These are phyloP conservation scores for Sporothrix variecibatus DNA, from an alignment of 2,329 filamentous ascomycete genomes.

Conservation along the genomic window DNA sequence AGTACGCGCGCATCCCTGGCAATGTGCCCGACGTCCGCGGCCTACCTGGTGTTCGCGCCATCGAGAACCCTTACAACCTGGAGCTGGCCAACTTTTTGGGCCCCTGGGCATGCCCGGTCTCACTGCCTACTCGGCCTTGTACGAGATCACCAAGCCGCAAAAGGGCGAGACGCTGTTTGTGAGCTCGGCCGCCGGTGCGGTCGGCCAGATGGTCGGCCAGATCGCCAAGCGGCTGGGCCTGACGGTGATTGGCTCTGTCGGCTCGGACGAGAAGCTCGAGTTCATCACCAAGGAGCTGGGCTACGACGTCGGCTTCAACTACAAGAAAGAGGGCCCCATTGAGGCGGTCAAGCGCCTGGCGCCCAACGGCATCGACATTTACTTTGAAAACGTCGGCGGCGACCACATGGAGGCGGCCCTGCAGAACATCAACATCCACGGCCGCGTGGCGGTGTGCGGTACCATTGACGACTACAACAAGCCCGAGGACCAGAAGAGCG, in stretches of 20 bases:
- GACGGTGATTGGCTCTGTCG: conserved; percentile 77
- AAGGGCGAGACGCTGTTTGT: conserved; percentile 81
- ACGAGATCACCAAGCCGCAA: conserved; percentile 71
- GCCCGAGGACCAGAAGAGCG: conserved; percentile 56
- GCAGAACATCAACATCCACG: conserved; percentile 56
- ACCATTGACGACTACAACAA: conserved; percentile 79
- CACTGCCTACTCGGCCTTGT: conserved; percentile 58
- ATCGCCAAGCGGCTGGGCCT: conserved; percentile 80
- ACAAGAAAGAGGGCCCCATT: conserved; percentile 75
- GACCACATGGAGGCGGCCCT: conserved; percentile 53
- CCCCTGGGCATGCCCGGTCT: conserved; percentile 57
- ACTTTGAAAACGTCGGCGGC: conserved; percentile 57
- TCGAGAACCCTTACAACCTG: conserved; percentile 69
- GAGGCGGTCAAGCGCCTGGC: conserved; percentile 71
- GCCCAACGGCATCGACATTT: conserved; percentile 74
- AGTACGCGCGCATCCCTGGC: conserved; percentile 62
- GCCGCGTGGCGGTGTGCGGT: conserved; percentile 65
- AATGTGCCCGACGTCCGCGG: conserved; percentile 42
- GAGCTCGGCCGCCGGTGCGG: conserved; percentile 75
- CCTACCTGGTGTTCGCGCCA: conserved; percentile 48
- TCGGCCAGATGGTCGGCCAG: conserved; percentile 82
- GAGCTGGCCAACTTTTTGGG: conserved; percentile 71
- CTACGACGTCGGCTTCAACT: conserved; percentile 73
- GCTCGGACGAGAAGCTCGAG: conserved; percentile 76
- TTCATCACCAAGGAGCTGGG: conserved; percentile 58